Conservation (phyloP, 1,284 basidiomycete species). For the Trichosporon coremiiforme region DNA sequence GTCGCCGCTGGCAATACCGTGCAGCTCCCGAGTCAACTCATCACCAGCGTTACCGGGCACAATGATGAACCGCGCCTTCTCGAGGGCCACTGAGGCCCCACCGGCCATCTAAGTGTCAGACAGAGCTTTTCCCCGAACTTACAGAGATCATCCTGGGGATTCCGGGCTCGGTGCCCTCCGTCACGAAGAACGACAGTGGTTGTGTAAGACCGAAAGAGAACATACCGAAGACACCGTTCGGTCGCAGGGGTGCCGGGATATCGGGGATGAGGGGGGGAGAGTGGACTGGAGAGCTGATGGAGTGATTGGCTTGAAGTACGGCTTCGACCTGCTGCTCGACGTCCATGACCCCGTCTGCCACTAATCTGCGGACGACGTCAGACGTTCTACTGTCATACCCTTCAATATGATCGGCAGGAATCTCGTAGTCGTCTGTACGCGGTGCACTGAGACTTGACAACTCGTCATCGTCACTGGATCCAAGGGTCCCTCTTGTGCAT, state of each 20-base stretch:
- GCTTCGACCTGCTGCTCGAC: neutral
- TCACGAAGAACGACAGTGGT: neutral
- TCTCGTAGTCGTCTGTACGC: no score
- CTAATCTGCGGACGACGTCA: neutral
- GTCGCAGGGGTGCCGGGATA: neutral
- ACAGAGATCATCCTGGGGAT: neutral
- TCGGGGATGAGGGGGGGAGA: neutral
- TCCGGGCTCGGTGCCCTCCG: neutral
- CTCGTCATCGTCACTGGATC: no score
- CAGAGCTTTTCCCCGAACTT: neutral
- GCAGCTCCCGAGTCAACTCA: neutral
- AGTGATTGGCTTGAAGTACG: neutral
- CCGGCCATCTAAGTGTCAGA: neutral
- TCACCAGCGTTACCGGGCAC: neutral
- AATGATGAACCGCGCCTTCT: neutral
- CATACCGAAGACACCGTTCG: neutral
- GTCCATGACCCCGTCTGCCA: neutral
- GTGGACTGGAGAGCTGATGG: neutral
- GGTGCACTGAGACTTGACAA: no score
- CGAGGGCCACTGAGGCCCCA: neutral
- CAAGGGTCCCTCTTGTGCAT: no score
- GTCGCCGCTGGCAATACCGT: neutral
- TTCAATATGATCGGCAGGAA: neutral
- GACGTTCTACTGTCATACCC: neutral
- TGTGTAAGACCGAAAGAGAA: constrained; percentile 4